These are phyloP conservation scores for Trifolium subterraneum DNA, from an alignment of 306 rosid genomes.

Conservation along the genomic window DNA sequence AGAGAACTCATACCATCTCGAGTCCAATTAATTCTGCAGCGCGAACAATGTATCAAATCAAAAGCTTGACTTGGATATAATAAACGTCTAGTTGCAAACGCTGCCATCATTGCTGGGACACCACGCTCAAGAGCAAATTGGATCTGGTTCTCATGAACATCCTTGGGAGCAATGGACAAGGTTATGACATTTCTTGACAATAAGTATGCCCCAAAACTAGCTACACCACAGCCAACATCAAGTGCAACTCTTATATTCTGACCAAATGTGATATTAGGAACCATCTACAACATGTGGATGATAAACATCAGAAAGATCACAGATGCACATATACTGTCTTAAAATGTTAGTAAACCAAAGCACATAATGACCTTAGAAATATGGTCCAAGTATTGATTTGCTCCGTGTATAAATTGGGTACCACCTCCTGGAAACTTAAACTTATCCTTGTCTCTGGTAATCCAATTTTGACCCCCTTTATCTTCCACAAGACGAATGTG, in stretches of 20 bases:
- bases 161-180: constrained; percentile 95
- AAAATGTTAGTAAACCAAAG: constrained; percentile 25
- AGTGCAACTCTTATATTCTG: constrained; percentile 75
- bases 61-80: constrained; percentile 93
- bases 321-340: constrained; percentile 19
- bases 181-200: constrained; percentile 77
- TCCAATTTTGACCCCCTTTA: constrained; percentile 98
- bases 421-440: constrained; percentile 95
- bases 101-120: constrained; percentile 94
- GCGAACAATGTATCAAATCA: constrained; percentile 95
- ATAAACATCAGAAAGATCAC: constrained; percentile 43
- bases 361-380: constrained; percentile 64
- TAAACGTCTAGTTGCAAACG: constrained; percentile 86
- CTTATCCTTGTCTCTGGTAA: constrained; percentile 61
- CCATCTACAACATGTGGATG: constrained; percentile 58
- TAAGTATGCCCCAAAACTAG: constrained; percentile 95
- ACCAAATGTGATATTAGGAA: constrained; percentile 83
- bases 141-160: constrained; percentile 96
- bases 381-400: constrained; percentile 82
- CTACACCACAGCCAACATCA: constrained; percentile 96
- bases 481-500: constrained; percentile 88
- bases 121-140: constrained; percentile 99
- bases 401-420: constrained; percentile 94
- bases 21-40: constrained; percentile 97
- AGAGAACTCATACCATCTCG: constrained; percentile 69